Evolutionary conservation across 1,139 yeast genomes (phyloP), one percentile per base, ranked within the genome.

Genomic region (Yamadazyma triangularis): DNA sequence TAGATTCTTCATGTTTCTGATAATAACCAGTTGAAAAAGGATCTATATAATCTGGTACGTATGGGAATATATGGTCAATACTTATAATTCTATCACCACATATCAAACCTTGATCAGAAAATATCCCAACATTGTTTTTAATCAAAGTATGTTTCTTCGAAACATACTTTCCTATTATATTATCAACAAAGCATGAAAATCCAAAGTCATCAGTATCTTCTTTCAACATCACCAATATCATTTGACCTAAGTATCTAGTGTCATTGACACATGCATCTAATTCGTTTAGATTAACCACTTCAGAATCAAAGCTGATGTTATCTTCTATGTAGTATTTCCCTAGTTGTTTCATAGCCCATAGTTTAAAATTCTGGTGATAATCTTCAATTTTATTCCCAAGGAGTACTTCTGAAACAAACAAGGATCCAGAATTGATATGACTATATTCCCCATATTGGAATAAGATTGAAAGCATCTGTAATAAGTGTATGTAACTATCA

Each of bases 301-400:
- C 30, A 20, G 30, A 5, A 7, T 10, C 23, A 10, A 7, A 6
- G 6, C n/a, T 8, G 11, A 21, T 7, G n/a, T 10, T 46, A 7
- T 47, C 48, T 7, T 30, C 31, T 12, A 58, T 38, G 40, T 69
- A 73, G 35, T 48, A 68, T 2, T 51, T 40, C 0, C 77, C 74
- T 13, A 76, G 44, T 34, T 64, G 64, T 11, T 56, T 51, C 0
- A 70, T 68, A 29, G 64, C 53, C 73, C 79, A 74, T 1, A 49
- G 14, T 3, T 48, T 48, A 36, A 70, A 61, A 1, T 39, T 39
- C 4, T 31, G 30, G 1, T 56, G 39, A 3, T 34, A 44, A 6
- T 25, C 20, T 6, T 24, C 18, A 11, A 31, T 32, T 6, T 35
- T 36, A 27, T 4, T 18, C 8, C 9, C 9, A 7, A 9, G 8